Conservation (phyloP, 75 land plant species). For the Selaginella moellendorffii region DNA sequence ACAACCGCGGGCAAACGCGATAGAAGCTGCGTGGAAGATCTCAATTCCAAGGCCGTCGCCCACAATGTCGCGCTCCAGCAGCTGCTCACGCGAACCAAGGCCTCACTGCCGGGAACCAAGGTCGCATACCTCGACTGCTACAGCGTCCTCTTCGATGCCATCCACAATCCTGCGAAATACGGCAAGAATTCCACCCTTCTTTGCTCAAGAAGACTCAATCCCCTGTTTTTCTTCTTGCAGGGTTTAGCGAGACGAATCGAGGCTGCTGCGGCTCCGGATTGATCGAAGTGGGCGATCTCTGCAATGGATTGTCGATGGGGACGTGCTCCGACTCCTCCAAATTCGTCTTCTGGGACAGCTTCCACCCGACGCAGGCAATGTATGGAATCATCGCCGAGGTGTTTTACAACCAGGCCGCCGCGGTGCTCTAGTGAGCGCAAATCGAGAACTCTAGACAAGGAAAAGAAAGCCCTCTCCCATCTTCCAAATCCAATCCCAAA, state of each 20-base stretch:
- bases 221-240: too few species aligned
- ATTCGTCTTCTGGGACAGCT: slow-evolving; percentile 5
- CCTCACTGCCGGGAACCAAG: slow-evolving; percentile 15
- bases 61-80: slow-evolving; percentile 30
- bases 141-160: slow-evolving; percentile 18
- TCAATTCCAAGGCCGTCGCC: slow-evolving; percentile 28
- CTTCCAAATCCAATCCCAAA: too few species aligned
- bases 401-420: background rate
- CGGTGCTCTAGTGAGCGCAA: too few species aligned
- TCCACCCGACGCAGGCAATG: slow-evolving; percentile 3
- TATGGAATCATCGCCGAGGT: background rate
- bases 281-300: slow-evolving; percentile 21
- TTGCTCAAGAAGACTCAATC: too few species aligned
- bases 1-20: slow-evolving; percentile 20
- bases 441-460: too few species aligned
- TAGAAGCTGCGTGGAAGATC: slow-evolving; percentile 28
- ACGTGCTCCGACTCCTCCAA: background rate
- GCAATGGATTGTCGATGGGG: background rate
- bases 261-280: slow-evolving; percentile 79
- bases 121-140: slow-evolving; percentile 36
- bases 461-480: too few species aligned
- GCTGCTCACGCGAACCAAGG: slow-evolving; percentile 8
- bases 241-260: slow-evolving; percentile 44
- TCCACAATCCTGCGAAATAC: slow-evolving; percentile 28
- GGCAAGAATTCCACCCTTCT: too few species aligned